A percentile compares a stretch with the other conserved stretches of the same genome.
phyloP scores from a whole-genome alignment of 1,284 basidiomycete species.

The Albatrellus sp. region DNA sequence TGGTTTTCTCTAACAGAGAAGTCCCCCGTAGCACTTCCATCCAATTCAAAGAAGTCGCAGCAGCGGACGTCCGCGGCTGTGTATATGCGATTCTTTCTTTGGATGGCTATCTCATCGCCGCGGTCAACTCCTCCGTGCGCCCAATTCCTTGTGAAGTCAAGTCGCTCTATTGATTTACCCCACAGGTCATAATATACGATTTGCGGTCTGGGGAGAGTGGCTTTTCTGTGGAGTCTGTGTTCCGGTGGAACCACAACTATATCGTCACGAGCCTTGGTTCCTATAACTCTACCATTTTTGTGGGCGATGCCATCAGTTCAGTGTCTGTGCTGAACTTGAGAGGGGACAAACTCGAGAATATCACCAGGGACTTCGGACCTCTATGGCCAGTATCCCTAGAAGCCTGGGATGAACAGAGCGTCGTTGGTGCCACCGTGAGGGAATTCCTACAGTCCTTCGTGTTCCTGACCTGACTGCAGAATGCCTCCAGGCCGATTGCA shows the following conservation, averaged over 20 bases:
- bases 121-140: conserved; percentile 66
- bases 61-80: conserved; percentile 38
- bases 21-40: conserved; percentile 11
- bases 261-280: conserved; percentile 52
- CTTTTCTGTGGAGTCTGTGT: conserved; percentile 27
- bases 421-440: conserved; percentile 72
- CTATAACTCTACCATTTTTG: conserved; percentile 37
- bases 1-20: conserved; percentile 29
- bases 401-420: conserved; percentile 35
- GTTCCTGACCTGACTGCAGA: background rate
- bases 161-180: background rate
- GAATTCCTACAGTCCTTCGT: background rate
- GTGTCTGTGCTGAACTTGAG: conserved; percentile 46
- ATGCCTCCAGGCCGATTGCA: conserved; percentile 49
- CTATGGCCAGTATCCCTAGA: conserved; percentile 59
- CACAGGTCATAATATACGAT: conserved; percentile 39
- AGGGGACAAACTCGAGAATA: conserved; percentile 32
- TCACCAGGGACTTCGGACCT: conserved; percentile 71
- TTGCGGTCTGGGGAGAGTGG: conserved; percentile 16
- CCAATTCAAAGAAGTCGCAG: conserved; percentile 18
- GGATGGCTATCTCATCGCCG: conserved; percentile 45
- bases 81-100: conserved; percentile 44
- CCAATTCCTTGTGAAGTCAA: background rate
- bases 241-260: conserved; percentile 73
- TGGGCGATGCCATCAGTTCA: conserved; percentile 78